phyloP scores from a whole-genome alignment of 2,329 filamentous ascomycete genomes.

The Trichophyton verrucosum region DNA sequence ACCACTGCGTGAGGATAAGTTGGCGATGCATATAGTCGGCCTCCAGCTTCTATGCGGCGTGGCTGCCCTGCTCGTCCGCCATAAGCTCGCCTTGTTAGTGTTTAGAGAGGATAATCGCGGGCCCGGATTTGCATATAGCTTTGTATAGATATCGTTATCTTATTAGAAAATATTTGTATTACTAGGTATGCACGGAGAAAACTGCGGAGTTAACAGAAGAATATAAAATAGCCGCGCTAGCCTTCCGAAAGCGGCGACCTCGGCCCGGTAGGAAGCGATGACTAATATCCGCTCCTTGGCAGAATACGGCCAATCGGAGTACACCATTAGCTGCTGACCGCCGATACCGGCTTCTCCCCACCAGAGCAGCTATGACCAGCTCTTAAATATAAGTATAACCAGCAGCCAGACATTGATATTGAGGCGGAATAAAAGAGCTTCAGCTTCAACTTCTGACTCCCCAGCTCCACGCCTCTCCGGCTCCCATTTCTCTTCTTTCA shows the following conservation, averaged over 20 bases:
- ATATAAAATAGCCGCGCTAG: background rate
- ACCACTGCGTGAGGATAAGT: conserved; percentile 71
- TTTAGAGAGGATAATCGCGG: conserved; percentile 74
- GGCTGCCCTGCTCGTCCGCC: conserved; percentile 72
- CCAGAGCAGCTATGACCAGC: background rate
- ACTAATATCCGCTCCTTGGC: background rate
- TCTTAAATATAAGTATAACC: conserved; percentile 5
- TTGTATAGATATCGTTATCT: background rate
- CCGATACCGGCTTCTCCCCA: conserved; percentile 11
- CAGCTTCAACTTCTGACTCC: background rate
- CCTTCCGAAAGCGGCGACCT: background rate
- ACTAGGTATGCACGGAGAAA: no score
- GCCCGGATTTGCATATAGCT: conserved; percentile 14
- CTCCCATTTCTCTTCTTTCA: background rate
- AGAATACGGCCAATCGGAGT: conserved; percentile 9
- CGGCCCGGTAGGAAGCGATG: conserved; percentile 5
- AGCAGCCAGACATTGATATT: no score
- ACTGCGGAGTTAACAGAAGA: no score
- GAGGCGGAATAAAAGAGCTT: background rate
- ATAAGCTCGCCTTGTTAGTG: conserved; percentile 72
- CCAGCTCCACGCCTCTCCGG: background rate
- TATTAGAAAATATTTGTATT: background rate
- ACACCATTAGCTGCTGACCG: conserved; percentile 6
- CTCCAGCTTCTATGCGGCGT: conserved; percentile 67
- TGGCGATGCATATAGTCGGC: conserved; percentile 66